These are phyloP conservation scores for Terana coerulea DNA, from an alignment of 768 basidiomycete genomes.

Conservation along the genomic window DNA sequence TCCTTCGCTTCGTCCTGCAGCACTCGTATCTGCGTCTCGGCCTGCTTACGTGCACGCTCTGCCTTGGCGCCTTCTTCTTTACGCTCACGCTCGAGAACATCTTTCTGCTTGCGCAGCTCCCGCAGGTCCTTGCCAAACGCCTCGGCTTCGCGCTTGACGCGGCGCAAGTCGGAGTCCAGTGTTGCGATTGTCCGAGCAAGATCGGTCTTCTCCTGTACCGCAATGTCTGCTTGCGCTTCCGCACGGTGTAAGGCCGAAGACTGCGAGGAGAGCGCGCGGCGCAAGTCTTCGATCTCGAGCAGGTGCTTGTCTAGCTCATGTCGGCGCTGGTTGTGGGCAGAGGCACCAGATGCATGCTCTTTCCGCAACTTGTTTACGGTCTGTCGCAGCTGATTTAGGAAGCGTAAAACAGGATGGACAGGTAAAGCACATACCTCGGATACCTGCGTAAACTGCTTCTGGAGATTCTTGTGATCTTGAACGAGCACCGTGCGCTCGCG, in stretches of 20 bases:
- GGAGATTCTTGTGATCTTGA: slow-evolving; percentile 68
- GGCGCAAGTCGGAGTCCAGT: slow-evolving; percentile 70
- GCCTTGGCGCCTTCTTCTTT: slow-evolving; percentile 48
- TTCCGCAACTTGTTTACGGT: slow-evolving; percentile 59
- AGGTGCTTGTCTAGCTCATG: slow-evolving; percentile 71
- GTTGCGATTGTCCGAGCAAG: slow-evolving; percentile 61
- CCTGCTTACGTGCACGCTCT: slow-evolving; percentile 67
- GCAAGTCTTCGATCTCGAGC: slow-evolving; percentile 75
- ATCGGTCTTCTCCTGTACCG: slow-evolving; percentile 58
- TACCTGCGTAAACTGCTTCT: slow-evolving; percentile 59
- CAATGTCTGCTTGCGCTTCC: slow-evolving; percentile 60
- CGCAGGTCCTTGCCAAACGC: slow-evolving; percentile 77
- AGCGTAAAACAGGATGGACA: background rate
- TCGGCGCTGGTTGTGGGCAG: slow-evolving; percentile 66
- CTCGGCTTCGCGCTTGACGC: slow-evolving; percentile 74
- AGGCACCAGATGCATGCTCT: slow-evolving; percentile 57
- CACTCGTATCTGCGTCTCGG: slow-evolving; percentile 59
- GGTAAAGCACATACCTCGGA: slow-evolving; percentile 47
- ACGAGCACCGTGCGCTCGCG: slow-evolving; percentile 71
- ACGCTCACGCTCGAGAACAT: slow-evolving; percentile 38
- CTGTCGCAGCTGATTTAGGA: slow-evolving; percentile 27
- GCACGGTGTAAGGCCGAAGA: slow-evolving; percentile 59
- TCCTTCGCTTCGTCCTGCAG: slow-evolving; percentile 63
- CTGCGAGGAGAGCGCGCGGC: slow-evolving; percentile 57
- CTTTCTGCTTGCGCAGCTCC: slow-evolving; percentile 61